phyloP scores from a whole-genome alignment of 176 grass and related monocot species.

The Zizania latifolia region DNA sequence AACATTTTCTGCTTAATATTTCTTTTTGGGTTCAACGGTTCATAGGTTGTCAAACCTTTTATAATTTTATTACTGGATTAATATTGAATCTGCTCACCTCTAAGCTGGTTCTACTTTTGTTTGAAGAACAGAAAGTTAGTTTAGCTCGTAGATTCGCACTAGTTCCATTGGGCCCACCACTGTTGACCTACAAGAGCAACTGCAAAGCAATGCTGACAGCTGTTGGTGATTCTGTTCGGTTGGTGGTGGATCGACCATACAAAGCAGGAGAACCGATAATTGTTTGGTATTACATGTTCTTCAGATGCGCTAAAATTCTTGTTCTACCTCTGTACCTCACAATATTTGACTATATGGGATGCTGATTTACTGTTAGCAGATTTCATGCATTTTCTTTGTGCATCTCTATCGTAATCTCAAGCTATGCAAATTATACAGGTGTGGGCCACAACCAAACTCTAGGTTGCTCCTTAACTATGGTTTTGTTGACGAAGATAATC shows the following conservation, averaged over 20 bases:
- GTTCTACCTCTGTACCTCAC: slow-evolving; percentile 12
- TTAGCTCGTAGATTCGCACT: slow-evolving; percentile 92
- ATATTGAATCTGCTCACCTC: not conserved
- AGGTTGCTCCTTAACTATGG: slow-evolving; percentile 96
- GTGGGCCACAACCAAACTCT: slow-evolving; percentile 95
- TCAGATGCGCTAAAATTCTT: slow-evolving; percentile 16
- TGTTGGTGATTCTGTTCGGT: slow-evolving; percentile 67
- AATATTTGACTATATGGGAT: slow-evolving; percentile 15
- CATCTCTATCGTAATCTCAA: slow-evolving; percentile 22
- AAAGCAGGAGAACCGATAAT: slow-evolving; percentile 83
- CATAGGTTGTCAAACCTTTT: not conserved
- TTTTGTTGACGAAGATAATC: slow-evolving; percentile 98
- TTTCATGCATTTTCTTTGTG: not conserved
- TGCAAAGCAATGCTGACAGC: slow-evolving; percentile 95
- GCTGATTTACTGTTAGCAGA: not conserved
- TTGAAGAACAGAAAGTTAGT: slow-evolving; percentile 78
- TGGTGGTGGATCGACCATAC: slow-evolving; percentile 83
- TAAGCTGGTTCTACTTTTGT: slow-evolving; percentile 27
- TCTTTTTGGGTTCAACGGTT: not conserved
- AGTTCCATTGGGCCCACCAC: slow-evolving; percentile 90
- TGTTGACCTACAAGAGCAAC: slow-evolving; percentile 97
- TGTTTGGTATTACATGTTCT: slow-evolving; percentile 75
- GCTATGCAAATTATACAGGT: slow-evolving; percentile 64
- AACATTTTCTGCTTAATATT: not conserved
- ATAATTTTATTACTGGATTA: not conserved